These are phyloP conservation scores for Aphanocladium album DNA, from an alignment of 2,329 filamentous ascomycete genomes.

Conservation along the genomic window DNA sequence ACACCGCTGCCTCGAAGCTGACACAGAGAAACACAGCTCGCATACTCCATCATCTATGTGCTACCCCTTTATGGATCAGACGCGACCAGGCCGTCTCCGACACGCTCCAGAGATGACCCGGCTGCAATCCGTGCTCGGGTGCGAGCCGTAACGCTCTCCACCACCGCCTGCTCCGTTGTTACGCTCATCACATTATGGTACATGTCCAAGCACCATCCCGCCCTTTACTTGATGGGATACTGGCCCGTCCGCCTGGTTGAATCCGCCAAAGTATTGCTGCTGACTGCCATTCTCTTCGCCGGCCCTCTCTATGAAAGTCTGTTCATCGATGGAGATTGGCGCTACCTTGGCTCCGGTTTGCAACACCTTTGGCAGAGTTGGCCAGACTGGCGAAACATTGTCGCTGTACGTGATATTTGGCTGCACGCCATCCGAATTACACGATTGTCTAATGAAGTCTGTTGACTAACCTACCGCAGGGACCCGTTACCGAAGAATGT, in stretches of 20 bases:
- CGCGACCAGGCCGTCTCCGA: conserved; percentile 72
- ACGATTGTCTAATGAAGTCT: not conserved
- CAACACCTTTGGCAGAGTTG: conserved; percentile 62
- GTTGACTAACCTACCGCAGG: conserved; percentile 39
- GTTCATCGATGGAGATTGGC: conserved; percentile 67
- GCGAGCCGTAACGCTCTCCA: conserved; percentile 72
- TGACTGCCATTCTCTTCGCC: conserved; percentile 75
- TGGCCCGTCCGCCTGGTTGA: conserved; percentile 70
- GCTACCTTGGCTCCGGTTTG: conserved; percentile 52
- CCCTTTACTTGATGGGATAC: conserved; percentile 68
- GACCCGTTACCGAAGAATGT: conserved; percentile 86
- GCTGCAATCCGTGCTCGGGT: conserved; percentile 85
- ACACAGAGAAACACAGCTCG: conserved; percentile 48
- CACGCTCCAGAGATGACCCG: conserved; percentile 78
- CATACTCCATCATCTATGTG: conserved; percentile 87
- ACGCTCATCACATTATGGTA: conserved; percentile 62
- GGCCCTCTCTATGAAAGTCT: conserved; percentile 80
- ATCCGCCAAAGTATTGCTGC: conserved; percentile 55
- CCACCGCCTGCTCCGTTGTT: conserved; percentile 58
- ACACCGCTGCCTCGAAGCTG: conserved; percentile 1
- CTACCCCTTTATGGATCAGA: conserved; percentile 82
- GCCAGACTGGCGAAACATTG: conserved; percentile 80
- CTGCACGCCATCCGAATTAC: not conserved
- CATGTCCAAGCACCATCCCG: conserved; percentile 40
- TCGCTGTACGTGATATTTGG: conserved; percentile 59